These are phyloP conservation scores for Apiotrichum brassicae DNA, from an alignment of 1,284 basidiomycete genomes.

Conservation along the genomic window DNA sequence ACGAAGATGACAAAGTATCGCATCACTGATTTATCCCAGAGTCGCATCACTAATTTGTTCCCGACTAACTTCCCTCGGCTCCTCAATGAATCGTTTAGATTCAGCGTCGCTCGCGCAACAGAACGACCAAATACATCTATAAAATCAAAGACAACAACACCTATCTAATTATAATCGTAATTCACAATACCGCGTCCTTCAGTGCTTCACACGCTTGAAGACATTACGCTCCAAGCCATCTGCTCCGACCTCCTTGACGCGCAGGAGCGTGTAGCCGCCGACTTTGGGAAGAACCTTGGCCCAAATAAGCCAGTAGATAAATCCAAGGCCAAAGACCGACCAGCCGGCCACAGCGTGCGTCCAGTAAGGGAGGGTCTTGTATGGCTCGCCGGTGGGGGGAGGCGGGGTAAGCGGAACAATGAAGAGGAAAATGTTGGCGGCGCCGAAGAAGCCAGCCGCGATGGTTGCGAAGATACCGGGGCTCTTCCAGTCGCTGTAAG, in stretches of 20 bases:
- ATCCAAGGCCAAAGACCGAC: conserved; percentile 20
- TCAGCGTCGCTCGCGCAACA: too few relatives aligned
- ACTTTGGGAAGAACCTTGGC: conserved; percentile 16
- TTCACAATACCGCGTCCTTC: too few relatives aligned
- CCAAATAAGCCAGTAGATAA: conserved; percentile 21
- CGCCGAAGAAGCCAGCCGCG: conserved; percentile 12
- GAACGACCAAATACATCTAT: too few relatives aligned
- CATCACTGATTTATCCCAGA: too few relatives aligned
- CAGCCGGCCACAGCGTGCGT: conserved; percentile 17
- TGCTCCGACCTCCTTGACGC: conserved; percentile 8
- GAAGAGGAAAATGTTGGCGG: conserved; percentile 18
- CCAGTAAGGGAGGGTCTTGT: conserved; percentile 17
- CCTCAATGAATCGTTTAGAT: too few relatives aligned
- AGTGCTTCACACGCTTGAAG: conserved; percentile 7
- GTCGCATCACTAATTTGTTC: too few relatives aligned
- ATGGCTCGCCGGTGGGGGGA: conserved; percentile 12
- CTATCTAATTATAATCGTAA: too few relatives aligned
- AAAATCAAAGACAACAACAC: too few relatives aligned
- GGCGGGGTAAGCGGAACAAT: conserved; percentile 11
- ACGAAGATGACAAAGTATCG: too few relatives aligned
- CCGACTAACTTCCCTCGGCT: too few relatives aligned
- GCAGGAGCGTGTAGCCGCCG: conserved; percentile 12
- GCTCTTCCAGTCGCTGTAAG: conserved; percentile 10
- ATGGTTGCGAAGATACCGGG: background rate
- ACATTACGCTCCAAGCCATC: conserved; percentile 12